Evolutionary conservation across 2,329 filamentous ascomycete species (phyloP).

Genomic region (Aspergillus sp.): DNA sequence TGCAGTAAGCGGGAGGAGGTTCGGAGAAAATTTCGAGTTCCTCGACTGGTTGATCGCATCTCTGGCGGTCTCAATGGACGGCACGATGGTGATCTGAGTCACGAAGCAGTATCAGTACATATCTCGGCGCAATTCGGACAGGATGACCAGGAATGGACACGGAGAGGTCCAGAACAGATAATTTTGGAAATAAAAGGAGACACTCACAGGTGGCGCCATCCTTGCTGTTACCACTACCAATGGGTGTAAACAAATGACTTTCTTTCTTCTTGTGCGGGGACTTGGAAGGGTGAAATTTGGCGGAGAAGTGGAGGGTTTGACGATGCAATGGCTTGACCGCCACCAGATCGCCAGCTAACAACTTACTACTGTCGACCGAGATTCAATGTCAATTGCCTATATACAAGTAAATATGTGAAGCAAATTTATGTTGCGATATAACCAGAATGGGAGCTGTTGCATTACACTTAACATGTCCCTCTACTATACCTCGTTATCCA

Average conservation of each 20-base stretch:
- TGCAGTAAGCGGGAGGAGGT: conserved; percentile 77
- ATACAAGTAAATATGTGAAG: neutral
- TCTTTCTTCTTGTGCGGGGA: conserved; percentile 17
- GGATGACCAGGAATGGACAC: neutral
- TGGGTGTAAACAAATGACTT: conserved; percentile 1
- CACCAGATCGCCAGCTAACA: neutral
- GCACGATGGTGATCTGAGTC: conserved; percentile 53
- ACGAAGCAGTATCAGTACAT: conserved; percentile 10
- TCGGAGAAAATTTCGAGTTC: conserved; percentile 61
- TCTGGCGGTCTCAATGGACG: conserved; percentile 61
- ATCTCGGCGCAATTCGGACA: neutral
- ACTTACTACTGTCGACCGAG: neutral
- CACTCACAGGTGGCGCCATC: conserved; percentile 32
- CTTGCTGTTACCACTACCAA: neutral
- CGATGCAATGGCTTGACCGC: neutral
- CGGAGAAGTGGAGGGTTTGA: conserved; percentile 5
- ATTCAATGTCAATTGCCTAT: neutral
- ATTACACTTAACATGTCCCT: neutral
- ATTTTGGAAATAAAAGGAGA: neutral
- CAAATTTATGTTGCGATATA: neutral
- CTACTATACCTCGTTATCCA: neutral
- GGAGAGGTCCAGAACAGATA: neutral
- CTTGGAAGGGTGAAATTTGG: conserved; percentile 13
- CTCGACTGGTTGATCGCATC: conserved; percentile 55
- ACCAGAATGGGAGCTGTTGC: neutral